Evolutionary conservation across 2,329 filamentous ascomycete genomes (phyloP), one percentile per base, ranked within the genome.

Genomic region (Curvularia hawaiiensis): DNA sequence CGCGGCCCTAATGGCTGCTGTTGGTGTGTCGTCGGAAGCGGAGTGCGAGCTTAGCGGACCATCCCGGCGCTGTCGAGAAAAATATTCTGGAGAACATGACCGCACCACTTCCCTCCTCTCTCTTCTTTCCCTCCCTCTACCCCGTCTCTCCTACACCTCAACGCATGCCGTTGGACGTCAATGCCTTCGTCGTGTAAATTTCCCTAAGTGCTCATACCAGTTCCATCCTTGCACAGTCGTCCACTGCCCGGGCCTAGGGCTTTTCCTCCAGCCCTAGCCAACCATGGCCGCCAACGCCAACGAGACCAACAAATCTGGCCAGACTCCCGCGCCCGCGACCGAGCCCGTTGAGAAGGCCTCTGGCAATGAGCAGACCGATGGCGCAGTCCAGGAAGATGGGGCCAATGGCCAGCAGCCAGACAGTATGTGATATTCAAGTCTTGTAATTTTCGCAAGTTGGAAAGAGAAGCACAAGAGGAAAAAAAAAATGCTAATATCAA

Each of bases 291-390:
- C 70, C 50, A 66, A 55, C 62, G 72, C 61, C 59, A 69, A 75
- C 75, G 74, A 77, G 71, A 74, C 72, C 66, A 70, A 69, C 64
- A 74, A 69, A 55, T 62, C 71, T 67, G 73, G 75, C 76, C 66
- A 70, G 74, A 65, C 61, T 44, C 39, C 61, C 62, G 54, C 41
- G 53, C 60, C 33, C 60, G 44, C 58, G 53, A 52, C 60, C 56
- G 51, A 52, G 16, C 47, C 47, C 20, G 47, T 50, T 33, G 35
- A 39, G 33, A 59, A 24, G 50, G 24, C 20, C 24, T 14, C 44
- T 12, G 20, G 24, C 50, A 47, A 45, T 40, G 40, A 33, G 22
- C 46, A 45, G 49, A 54, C 59, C 12, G 67, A 69, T 50, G 48
- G 48, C 38, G 26, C 48, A 43, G 50, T 30, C 9, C 40, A 45